These are phyloP conservation scores for Beauveria sp. DNA, from an alignment of 2,329 filamentous ascomycete species.

Conservation along the genomic window DNA sequence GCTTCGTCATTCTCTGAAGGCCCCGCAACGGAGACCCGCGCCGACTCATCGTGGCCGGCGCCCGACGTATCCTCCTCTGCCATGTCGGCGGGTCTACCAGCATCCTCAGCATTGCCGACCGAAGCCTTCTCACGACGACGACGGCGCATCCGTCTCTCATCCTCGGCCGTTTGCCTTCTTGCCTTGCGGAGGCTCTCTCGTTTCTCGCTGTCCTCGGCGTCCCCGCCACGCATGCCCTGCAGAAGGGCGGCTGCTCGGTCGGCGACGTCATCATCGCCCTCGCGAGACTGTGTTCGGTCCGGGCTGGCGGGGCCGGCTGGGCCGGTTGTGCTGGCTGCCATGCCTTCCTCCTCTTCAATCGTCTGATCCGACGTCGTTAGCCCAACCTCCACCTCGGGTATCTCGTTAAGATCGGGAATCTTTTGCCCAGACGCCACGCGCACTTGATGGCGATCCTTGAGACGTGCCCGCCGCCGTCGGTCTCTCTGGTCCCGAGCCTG, in stretches of 20 bases:
- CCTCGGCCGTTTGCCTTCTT: slow-evolving; percentile 66
- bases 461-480: slow-evolving; percentile 72
- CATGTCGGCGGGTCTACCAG: slow-evolving; percentile 14
- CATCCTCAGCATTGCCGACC: slow-evolving; percentile 24
- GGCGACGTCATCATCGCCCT: slow-evolving; percentile 65
- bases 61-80: slow-evolving; percentile 18
- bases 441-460: slow-evolving; percentile 87
- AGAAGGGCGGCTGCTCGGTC: slow-evolving; percentile 77
- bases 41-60: slow-evolving; percentile 10
- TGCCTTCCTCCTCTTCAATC: slow-evolving; percentile 39
- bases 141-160: slow-evolving; percentile 62
- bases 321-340: slow-evolving; percentile 34
- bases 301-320: slow-evolving; percentile 42
- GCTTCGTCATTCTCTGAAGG: slow-evolving; percentile 7
- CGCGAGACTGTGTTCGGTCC: slow-evolving; percentile 30
- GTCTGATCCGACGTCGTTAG: slow-evolving; percentile 27
- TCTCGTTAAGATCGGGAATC: slow-evolving; percentile 63
- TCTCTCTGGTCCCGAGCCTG: slow-evolving; percentile 86
- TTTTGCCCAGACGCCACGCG: slow-evolving; percentile 84
- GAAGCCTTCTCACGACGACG: slow-evolving; percentile 56
- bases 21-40: background rate
- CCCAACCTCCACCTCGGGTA: slow-evolving; percentile 45
- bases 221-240: slow-evolving; percentile 69
- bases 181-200: slow-evolving; percentile 54
- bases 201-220: slow-evolving; percentile 48